Evolutionary conservation across 257 asterid genomes (phyloP).

Genomic region (Nemophila menziesii): DNA sequence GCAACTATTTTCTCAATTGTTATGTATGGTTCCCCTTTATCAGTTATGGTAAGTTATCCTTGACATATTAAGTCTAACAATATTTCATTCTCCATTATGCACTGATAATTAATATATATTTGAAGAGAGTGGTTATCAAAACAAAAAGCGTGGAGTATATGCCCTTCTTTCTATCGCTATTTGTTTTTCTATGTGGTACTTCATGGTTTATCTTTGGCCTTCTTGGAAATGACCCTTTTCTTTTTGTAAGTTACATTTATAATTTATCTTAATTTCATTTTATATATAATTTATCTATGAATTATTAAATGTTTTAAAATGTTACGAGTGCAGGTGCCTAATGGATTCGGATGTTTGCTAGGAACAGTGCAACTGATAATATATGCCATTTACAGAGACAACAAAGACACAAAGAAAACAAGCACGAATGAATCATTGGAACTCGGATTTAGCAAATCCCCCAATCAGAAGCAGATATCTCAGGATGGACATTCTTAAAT

Average conservation of each 20-base stretch:
- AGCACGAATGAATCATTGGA: constrained; percentile 17
- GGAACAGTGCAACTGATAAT: constrained; percentile 58
- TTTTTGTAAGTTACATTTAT: constrained; percentile 31
- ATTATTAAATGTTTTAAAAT: too few species aligned
- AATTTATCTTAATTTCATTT: not conserved
- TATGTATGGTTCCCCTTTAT: constrained; percentile 80
- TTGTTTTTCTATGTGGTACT: constrained; percentile 63
- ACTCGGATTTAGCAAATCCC: constrained; percentile 25
- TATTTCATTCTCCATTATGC: not conserved
- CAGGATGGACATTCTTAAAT: constrained; percentile 1
- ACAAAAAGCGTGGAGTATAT: constrained; percentile 76
- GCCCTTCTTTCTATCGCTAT: constrained; percentile 66
- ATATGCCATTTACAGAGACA: constrained; percentile 41
- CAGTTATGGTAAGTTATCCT: constrained; percentile 46
- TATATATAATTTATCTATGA: not conserved
- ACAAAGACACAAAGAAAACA: constrained; percentile 18
- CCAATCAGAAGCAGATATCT: constrained; percentile 5
- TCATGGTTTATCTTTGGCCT: constrained; percentile 71
- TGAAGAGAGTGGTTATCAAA: constrained; percentile 67
- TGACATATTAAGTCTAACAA: not conserved
- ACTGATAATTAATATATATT: constrained; percentile 1
- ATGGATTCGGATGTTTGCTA: constrained; percentile 59
- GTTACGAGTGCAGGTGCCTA: constrained; percentile 33
- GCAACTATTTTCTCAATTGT: constrained; percentile 53
- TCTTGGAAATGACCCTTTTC: constrained; percentile 55